Percentiles rank a stretch among this genome's conserved stretches.
phyloP scores from a whole-genome alignment of 2,329 filamentous ascomycete genomes.

The Fusarium succisae region DNA sequence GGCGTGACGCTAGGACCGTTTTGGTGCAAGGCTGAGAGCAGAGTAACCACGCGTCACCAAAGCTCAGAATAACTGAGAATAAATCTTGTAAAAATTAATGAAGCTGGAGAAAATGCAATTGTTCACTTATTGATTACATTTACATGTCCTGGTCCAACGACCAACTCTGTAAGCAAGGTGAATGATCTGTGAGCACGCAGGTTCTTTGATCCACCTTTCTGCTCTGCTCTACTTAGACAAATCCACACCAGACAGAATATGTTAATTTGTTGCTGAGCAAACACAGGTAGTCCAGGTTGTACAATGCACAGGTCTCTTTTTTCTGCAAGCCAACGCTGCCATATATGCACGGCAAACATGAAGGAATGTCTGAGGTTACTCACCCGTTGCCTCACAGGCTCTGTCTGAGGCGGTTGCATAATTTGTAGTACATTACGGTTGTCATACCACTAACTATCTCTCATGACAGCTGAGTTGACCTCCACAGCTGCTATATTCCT shows the following conservation, averaged over 20 bases:
- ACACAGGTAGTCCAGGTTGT: not conserved
- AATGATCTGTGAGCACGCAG: not conserved
- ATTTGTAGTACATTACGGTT: not conserved
- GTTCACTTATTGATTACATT: accelerated
- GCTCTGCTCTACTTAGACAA: not conserved
- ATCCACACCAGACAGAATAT: not conserved
- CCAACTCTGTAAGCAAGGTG: accelerated
- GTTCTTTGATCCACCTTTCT: not conserved
- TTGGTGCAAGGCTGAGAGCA: conserved; percentile 47
- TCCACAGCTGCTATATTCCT: not conserved
- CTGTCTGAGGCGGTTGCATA: not conserved
- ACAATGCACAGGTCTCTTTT: not conserved
- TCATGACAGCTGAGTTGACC: not conserved
- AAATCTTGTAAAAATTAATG: not conserved
- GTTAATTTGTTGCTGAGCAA: not conserved
- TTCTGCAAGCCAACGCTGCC: not conserved
- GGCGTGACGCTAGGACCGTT: conserved; percentile 48
- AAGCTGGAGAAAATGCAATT: not conserved
- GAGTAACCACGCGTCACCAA: conserved; percentile 33
- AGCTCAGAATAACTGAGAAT: not conserved
- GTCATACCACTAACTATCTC: not conserved
- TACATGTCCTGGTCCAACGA: accelerated
- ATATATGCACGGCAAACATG: not conserved
- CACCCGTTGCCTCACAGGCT: not conserved
- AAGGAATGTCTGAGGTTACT: not conserved